Percentiles rank a stretch among this genome's conserved stretches.
Evolutionary conservation across 2,329 filamentous ascomycete species (phyloP).

Genomic region (Fusarium luffae): DNA sequence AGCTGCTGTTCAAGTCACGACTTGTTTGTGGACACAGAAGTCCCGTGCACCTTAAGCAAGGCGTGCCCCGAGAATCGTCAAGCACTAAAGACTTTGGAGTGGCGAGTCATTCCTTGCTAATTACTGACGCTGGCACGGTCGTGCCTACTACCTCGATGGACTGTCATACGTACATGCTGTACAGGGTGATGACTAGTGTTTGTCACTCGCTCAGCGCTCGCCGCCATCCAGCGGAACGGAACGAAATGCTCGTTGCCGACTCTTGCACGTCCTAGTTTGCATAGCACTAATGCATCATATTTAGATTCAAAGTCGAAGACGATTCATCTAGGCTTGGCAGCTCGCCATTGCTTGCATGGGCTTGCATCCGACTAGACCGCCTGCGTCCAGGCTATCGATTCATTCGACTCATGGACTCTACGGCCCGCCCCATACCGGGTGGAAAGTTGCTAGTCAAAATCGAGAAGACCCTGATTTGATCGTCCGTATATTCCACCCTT

Average conservation of each 20-base stretch:
- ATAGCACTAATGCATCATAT: constrained; percentile 33
- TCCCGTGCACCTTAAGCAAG: constrained; percentile 7
- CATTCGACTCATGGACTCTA: constrained; percentile 60
- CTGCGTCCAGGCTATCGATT: constrained; percentile 67
- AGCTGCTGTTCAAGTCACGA: constrained; percentile 12
- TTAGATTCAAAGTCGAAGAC: constrained; percentile 67
- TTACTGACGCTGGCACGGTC: background rate
- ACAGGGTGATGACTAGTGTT: background rate
- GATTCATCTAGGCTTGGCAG: constrained; percentile 54
- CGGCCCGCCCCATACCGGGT: constrained; percentile 57
- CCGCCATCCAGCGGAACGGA: background rate
- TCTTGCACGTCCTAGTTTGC: constrained; percentile 12
- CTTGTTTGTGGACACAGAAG: constrained; percentile 1
- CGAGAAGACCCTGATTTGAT: constrained; percentile 57
- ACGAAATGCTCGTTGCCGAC: constrained; percentile 5
- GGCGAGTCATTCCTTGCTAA: background rate
- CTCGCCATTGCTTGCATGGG: constrained; percentile 62
- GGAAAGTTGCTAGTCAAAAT: constrained; percentile 65
- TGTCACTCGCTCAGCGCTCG: background rate
- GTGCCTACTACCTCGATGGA: background rate
- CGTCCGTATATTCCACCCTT: background rate
- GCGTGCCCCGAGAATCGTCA: background rate
- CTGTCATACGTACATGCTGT: background rate
- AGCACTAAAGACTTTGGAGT: background rate
- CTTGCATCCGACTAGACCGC: constrained; percentile 69